phyloP scores from a whole-genome alignment of 169 alveolate species.

The Cryptosporidium canis region DNA sequence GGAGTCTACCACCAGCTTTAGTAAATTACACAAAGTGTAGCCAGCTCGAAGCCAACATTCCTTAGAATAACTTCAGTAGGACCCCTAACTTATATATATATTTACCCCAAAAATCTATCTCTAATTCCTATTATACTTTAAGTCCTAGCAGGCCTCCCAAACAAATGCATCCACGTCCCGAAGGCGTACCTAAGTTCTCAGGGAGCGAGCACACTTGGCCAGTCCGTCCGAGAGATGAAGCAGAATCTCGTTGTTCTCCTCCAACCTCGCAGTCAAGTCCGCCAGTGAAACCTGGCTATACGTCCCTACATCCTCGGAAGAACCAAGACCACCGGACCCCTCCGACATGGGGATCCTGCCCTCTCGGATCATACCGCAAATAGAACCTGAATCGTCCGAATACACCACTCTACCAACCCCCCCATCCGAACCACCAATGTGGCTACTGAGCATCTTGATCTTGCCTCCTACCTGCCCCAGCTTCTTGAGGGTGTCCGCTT shows the following conservation, averaged over 20 bases:
- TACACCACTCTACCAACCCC: constrained; percentile 20
- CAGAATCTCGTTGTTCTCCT: constrained; percentile 47
- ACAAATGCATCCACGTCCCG: neutral
- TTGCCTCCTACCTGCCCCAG: constrained; percentile 5
- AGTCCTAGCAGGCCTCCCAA: neutral
- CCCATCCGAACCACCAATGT: neutral
- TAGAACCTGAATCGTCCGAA: constrained; percentile 4
- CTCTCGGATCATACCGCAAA: constrained; percentile 1
- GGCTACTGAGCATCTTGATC: constrained; percentile 18
- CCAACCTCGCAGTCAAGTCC: constrained; percentile 8
- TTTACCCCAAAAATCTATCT: neutral
- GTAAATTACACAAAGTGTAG: neutral
- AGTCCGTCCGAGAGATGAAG: constrained; percentile 35
- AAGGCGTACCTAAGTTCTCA: neutral
- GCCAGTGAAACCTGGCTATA: neutral
- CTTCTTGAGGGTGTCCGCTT: neutral
- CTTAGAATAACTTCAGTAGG: neutral
- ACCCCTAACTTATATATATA: neutral
- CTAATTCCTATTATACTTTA: neutral
- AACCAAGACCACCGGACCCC: neutral
- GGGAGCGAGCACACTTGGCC: constrained; percentile 46
- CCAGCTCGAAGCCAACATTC: neutral
- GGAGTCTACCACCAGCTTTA: constrained; percentile 40
- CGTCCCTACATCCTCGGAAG: neutral
- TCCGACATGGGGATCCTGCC: neutral